Percentiles rank a stretch among this genome's conserved stretches.
Evolutionary conservation across 225 moss, liverwort and hornwort species (phyloP).

Genomic region (Takakia lepidozioides): DNA sequence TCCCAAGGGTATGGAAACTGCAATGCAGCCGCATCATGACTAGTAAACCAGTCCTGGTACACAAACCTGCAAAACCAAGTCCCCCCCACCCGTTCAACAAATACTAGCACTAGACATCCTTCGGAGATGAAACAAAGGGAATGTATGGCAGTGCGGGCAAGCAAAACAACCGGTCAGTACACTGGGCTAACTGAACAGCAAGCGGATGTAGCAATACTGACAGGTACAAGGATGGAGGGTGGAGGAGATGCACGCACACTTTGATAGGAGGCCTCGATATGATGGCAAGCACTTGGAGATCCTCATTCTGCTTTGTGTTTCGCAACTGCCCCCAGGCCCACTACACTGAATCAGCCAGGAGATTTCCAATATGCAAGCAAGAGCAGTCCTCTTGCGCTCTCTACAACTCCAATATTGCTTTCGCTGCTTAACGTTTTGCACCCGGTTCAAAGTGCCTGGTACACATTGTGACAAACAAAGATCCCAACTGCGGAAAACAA

Average conservation of each 20-base stretch:
- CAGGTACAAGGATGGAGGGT: neutral
- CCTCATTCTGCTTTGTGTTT: slow-evolving; percentile 31
- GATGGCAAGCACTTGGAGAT: slow-evolving; percentile 48
- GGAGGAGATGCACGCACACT: slow-evolving; percentile 19
- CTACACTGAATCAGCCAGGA: neutral
- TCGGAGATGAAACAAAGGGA: neutral
- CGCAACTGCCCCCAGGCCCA: slow-evolving; percentile 29
- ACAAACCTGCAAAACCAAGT: slow-evolving; percentile 20
- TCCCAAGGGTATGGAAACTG: slow-evolving; percentile 22
- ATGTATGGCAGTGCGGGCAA: neutral
- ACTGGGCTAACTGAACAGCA: neutral
- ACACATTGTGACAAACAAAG: too few species aligned
- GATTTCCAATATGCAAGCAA: neutral
- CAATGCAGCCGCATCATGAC: slow-evolving; percentile 19
- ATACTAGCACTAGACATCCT: neutral
- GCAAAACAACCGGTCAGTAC: neutral
- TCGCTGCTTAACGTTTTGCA: too few species aligned
- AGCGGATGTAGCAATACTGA: too few species aligned
- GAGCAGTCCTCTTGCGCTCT: too few species aligned
- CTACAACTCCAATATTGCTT: too few species aligned
- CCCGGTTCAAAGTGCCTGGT: too few species aligned
- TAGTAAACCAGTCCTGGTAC: slow-evolving; percentile 37
- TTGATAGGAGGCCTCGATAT: slow-evolving; percentile 60
- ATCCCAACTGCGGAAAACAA: too few species aligned
- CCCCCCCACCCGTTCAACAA: neutral